Conservation (phyloP, 345 rosid species). For the Lagerstroemia speciosa region DNA sequence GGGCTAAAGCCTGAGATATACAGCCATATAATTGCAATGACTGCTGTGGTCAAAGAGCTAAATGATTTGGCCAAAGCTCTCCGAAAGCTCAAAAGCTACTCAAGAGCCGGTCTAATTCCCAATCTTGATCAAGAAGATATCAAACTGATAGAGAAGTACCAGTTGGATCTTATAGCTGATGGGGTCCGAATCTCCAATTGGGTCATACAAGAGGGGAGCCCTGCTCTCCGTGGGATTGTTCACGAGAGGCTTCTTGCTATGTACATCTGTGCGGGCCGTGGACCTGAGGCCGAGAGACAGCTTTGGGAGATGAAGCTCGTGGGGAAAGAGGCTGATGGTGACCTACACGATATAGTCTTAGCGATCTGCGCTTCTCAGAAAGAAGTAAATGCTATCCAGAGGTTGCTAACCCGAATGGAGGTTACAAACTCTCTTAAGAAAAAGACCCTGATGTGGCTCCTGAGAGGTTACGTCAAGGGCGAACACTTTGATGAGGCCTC, state of each 20-base stretch:
- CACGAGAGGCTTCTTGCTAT: constrained; percentile 88
- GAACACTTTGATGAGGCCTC: constrained; percentile 77
- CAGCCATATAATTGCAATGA: constrained; percentile 82
- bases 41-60: constrained; percentile 88
- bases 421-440: constrained; percentile 34
- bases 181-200: constrained; percentile 56
- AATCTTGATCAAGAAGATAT: constrained; percentile 47
- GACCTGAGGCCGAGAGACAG: constrained; percentile 78
- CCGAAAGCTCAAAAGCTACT: constrained; percentile 58
- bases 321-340: constrained; percentile 74
- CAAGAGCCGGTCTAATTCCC: constrained; percentile 46
- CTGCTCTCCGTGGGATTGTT: constrained; percentile 48
- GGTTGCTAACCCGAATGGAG: constrained; percentile 52
- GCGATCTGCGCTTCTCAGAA: constrained; percentile 86
- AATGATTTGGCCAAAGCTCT: constrained; percentile 64
- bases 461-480: constrained; percentile 83
- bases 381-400: constrained; percentile 41
- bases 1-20: constrained; percentile 80
- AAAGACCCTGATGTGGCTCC: constrained; percentile 67
- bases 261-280: constrained; percentile 83
- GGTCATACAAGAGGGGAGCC: constrained; percentile 60
- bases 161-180: constrained; percentile 53
- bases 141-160: constrained; percentile 53
- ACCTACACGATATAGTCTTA: constrained; percentile 70
- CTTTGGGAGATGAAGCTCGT: constrained; percentile 86